phyloP scores from a whole-genome alignment of 805 yeast genomes.

The Yamadazyma nakazawae region DNA sequence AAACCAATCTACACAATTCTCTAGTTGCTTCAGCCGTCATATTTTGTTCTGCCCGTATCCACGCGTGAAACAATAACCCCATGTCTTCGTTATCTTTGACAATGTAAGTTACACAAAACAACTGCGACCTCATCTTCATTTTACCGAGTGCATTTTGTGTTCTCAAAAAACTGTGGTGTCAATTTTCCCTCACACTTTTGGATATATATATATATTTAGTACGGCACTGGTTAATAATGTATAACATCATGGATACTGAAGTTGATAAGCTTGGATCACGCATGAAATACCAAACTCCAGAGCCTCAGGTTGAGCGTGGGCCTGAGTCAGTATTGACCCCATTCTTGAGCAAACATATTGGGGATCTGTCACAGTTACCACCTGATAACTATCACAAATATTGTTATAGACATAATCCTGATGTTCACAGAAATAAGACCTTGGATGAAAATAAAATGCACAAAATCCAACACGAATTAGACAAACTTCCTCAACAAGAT shows the following conservation, averaged over 20 bases:
- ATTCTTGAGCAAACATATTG: conserved; percentile 37
- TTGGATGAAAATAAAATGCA: conserved; percentile 64
- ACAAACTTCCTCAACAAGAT: conserved; percentile 62
- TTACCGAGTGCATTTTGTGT: neutral
- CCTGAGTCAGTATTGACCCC: conserved; percentile 34
- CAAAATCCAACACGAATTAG: conserved; percentile 56
- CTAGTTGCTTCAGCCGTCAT: too few relatives aligned
- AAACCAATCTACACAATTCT: too few relatives aligned
- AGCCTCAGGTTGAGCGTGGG: conserved; percentile 13
- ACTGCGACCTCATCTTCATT: neutral
- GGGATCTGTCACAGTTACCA: conserved; percentile 41
- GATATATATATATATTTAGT: conserved; percentile 1
- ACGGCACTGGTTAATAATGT: neutral
- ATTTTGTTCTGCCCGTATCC: too few relatives aligned
- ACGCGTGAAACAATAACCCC: too few relatives aligned
- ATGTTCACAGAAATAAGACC: conserved; percentile 65
- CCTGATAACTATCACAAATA: conserved; percentile 59
- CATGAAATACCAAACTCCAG: conserved; percentile 7
- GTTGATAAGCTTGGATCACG: neutral
- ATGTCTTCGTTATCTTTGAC: neutral
- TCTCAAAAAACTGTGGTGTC: conserved; percentile 6
- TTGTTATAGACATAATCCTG: conserved; percentile 94
- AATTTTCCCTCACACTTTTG: neutral
- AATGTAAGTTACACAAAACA: neutral
- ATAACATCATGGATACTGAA: conserved; percentile 1